Conservation (phyloP, 257 asterid species). For the Solanum dulcamara region DNA sequence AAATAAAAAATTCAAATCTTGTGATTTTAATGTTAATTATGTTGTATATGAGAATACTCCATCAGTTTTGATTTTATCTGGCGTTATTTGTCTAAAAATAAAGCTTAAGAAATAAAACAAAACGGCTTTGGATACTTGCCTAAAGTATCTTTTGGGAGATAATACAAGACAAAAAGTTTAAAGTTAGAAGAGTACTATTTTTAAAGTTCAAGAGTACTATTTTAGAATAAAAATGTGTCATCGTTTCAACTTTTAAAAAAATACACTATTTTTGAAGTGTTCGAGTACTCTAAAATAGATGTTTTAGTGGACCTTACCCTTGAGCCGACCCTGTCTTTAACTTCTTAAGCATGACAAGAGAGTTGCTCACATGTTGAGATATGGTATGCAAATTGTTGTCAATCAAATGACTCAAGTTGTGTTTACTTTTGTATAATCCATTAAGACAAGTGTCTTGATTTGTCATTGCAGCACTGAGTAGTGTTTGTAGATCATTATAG, state of each 20-base stretch:
- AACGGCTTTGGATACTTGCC: neutral
- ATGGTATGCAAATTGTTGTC: conserved; percentile 40
- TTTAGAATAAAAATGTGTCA: neutral
- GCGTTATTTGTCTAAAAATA: neutral
- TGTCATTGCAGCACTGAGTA: conserved; percentile 87
- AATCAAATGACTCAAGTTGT: conserved; percentile 35
- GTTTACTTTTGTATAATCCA: conserved; percentile 52
- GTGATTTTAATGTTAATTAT: neutral
- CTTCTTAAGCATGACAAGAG: conserved; percentile 61
- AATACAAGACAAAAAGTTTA: neutral
- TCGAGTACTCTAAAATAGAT: too few relatives aligned
- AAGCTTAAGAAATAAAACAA: neutral
- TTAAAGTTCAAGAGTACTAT: too few relatives aligned
- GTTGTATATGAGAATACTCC: neutral
- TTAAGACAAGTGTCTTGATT: conserved; percentile 82
- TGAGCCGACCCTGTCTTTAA: conserved; percentile 18
- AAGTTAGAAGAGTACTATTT: neutral
- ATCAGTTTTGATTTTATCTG: neutral
- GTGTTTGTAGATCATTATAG: conserved; percentile 54
- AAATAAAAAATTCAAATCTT: neutral
- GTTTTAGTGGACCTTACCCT: neutral
- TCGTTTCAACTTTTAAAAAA: neutral
- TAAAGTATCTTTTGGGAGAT: neutral
- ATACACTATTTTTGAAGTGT: neutral
- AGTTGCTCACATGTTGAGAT: conserved; percentile 64